Evolutionary conservation across 352 stramenopile genomes (phyloP), one percentile per base, ranked within the genome.

Genomic region (Phytophthora pini): DNA sequence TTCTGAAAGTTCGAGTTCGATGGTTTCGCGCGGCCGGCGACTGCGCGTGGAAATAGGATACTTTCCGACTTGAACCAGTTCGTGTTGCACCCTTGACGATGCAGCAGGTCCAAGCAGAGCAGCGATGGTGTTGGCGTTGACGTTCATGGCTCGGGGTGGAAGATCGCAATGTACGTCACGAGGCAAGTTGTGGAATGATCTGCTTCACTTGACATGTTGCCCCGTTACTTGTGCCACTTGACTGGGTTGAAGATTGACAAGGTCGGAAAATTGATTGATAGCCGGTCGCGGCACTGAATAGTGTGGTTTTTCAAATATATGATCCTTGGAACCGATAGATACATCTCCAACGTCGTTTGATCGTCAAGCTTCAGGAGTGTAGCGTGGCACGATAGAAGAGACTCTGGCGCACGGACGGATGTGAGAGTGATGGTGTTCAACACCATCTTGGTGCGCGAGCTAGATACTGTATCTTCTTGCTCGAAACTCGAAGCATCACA

Each of bases 1-100:
- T 50, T 84, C 74, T 1, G 82, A 69, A 13, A 89, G 80, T 7
- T 84, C 76, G 13, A 89, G 82, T 2, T 84, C 78, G 27, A 84
- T 83, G 6, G 65, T 74, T 63, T 68, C 65, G 22, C 82, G 82
- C 12, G 73, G 70, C 48, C 74, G 72, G 6, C 76, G 71, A 39
- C 60, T 63, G 26, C 74, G 74, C 11, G 69, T 62, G 15, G 69
- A 44, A 0, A 60, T 56, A 26, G 55, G 65, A 13, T 65, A 73
- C 51, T 74, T 74, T 27, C 70, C 65, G n/a, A 77, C 54, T 63
- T 74, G 65, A 52, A 74, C 65, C 22, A 53, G n/a, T 20, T 56
- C 57, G 45, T 63, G 52, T 17, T 73, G 60, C 39, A 61, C 53
- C 39, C 55, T 69, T 22, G 65, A 58, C 12, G 65, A 73, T 31